Evolutionary conservation across 225 moss, liverwort and hornwort species (phyloP).

Genomic region (Sphagnum contortum): DNA sequence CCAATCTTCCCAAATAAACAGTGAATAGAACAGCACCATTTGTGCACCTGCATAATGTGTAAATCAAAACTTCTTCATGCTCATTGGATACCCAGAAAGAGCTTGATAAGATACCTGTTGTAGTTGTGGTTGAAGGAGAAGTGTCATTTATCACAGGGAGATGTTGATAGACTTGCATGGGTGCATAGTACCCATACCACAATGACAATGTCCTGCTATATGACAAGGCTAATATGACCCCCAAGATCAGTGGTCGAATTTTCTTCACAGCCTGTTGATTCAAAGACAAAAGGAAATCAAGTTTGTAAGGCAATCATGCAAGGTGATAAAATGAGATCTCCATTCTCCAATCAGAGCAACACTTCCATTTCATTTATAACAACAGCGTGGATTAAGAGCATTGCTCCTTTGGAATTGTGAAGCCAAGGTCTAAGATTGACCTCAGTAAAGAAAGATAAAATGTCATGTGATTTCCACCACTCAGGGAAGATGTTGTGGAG

Average conservation of each 20-base stretch:
- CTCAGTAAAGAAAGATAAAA: constrained; percentile 22
- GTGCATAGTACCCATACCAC: constrained; percentile 87
- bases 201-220: constrained; percentile 81
- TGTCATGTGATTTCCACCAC: constrained; percentile 21
- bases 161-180: constrained; percentile 71
- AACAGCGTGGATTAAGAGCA: no score
- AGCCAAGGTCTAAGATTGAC: constrained; percentile 17
- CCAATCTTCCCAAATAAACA: no score
- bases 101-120: no score
- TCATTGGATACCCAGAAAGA: no score
- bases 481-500: constrained; percentile 75
- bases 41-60: no score
- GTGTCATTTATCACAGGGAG: constrained; percentile 44
- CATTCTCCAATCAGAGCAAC: no score
- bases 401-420: no score
- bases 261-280: constrained; percentile 37
- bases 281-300: background rate
- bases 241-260: constrained; percentile 55
- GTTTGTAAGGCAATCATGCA: background rate
- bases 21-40: no score
- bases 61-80: no score
- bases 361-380: no score
- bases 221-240: constrained; percentile 62
- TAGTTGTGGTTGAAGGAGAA: background rate
- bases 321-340: no score